Base-by-base conservation (phyloP, 2,329 filamentous ascomycete genomes). In the Penicillium sp. region DNA sequence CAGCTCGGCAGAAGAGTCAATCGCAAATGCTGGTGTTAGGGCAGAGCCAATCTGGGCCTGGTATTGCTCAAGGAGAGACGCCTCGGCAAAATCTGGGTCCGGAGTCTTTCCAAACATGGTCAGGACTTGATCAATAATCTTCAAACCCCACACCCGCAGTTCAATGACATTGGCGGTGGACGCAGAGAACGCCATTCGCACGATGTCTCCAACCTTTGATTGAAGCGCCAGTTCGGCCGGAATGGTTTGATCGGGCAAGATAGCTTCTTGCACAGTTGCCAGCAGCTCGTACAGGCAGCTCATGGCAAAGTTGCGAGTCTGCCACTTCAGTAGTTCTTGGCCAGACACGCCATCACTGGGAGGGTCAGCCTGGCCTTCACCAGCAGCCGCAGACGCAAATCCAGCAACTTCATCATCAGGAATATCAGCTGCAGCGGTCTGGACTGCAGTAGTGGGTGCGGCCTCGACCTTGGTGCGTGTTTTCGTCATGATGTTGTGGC, bases 1-100 rank as follows among this genome's bases (percentile, higher is more conserved):
- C 17, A 99, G 83, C 76, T 99, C 95, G 0, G 96, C 93, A 0
- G 94, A 97, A 0, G 95, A 99, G 76, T 99, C 95, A 3, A 89
- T 90, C 0, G 95, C 93, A 79, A 99, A 99, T 0, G 95, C 96
- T 3, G 95, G 95, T 0, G 96, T 99, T 64, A 99, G 83, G 0
- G 95, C 95, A 19, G 95, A 98, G 71, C 93, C 93, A 74, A 99
- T 99, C 75, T 99, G 95, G 5, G 95, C 95, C 78, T 99, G 96
- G 72, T 99, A 99, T 77, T 99, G 95, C 76, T 99, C 96, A 4
- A 99, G 85, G 17, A 99, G 84, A 79, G 96, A 96, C 0, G 91
- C 95, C 78, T 99, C 95, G n/a, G 94, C 88, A 73, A 99, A 99
- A 75, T 99, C 95, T 0, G 95, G 96, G 78, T 99, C 95, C 1